Conservation (phyloP, 306 rosid genomes). For the Carpinus fangiana region DNA sequence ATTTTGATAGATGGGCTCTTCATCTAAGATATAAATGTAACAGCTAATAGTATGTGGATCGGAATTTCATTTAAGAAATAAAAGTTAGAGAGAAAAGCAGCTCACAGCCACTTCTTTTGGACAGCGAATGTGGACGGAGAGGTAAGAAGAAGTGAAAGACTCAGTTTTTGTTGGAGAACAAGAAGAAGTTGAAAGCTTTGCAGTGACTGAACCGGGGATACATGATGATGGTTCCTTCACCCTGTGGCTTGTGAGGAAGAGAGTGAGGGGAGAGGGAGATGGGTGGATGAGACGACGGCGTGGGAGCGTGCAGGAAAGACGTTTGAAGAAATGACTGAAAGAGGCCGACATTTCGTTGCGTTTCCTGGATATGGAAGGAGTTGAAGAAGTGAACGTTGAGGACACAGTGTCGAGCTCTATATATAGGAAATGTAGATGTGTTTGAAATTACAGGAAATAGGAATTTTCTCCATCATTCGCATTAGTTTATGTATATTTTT, state of each 20-base stretch:
- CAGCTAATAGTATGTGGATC: neutral
- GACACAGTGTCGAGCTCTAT: neutral
- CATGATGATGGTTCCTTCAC: constrained; percentile 15
- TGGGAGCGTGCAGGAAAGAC: constrained; percentile 31
- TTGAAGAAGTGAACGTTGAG: neutral
- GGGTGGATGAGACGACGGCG: constrained; percentile 26
- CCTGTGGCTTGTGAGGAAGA: constrained; percentile 32
- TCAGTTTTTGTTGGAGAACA: constrained; percentile 24
- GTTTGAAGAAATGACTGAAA: constrained; percentile 39
- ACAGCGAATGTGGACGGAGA: constrained; percentile 65
- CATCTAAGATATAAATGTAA: neutral
- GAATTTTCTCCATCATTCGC: too few relatives aligned
- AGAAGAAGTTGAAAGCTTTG: constrained; percentile 36
- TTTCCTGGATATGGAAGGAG: neutral
- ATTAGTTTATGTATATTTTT: too few relatives aligned
- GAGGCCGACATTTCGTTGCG: constrained; percentile 18
- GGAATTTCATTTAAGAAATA: neutral
- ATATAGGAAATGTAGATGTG: too few relatives aligned
- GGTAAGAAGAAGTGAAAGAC: constrained; percentile 42
- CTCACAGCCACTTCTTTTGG: constrained; percentile 64
- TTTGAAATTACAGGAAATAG: too few relatives aligned
- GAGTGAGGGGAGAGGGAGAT: constrained; percentile 19
- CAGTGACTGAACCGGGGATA: constrained; percentile 17
- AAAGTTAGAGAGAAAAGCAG: constrained; percentile 7
- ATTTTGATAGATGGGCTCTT: neutral